phyloP scores from a whole-genome alignment of 208 protist species.

The Endotrypanum monterogeii region DNA sequence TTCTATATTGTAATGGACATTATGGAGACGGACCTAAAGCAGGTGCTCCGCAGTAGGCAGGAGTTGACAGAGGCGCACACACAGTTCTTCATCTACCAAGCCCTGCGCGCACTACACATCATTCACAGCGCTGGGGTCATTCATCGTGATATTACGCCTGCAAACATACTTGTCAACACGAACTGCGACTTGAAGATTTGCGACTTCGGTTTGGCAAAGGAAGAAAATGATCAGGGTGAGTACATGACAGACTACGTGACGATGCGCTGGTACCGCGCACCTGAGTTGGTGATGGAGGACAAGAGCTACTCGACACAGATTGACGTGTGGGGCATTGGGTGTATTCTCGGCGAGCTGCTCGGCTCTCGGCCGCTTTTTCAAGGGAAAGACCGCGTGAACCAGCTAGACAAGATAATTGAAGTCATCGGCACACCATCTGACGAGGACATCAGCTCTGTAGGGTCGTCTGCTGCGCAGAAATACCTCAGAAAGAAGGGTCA shows the following conservation, averaged over 20 bases:
- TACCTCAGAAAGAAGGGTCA: conserved; percentile 85
- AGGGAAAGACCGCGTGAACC: conserved; percentile 89
- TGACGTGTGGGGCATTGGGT: conserved; percentile 92
- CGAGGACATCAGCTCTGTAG: conserved; percentile 80
- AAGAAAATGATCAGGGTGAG: conserved; percentile 84
- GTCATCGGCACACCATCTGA: conserved; percentile 91
- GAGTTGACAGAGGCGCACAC: conserved; percentile 92
- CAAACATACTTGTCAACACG: conserved; percentile 96
- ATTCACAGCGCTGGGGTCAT: conserved; percentile 95
- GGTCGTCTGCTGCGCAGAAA: conserved; percentile 81
- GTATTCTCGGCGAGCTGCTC: conserved; percentile 90
- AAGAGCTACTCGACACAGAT: conserved; percentile 89
- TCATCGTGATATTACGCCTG: conserved; percentile 97
- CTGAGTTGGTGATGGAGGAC: conserved; percentile 94
- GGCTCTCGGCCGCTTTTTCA: conserved; percentile 87
- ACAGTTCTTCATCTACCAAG: conserved; percentile 97
- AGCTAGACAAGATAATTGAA: conserved; percentile 93
- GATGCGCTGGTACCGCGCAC: conserved; percentile 95
- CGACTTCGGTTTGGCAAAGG: conserved; percentile 94
- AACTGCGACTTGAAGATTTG: conserved; percentile 98
- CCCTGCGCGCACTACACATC: conserved; percentile 92
- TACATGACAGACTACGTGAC: conserved; percentile 96
- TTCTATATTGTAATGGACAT: conserved; percentile 96
- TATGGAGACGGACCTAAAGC: conserved; percentile 97
- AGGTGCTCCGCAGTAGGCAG: conserved; percentile 93